Evolutionary conservation across 352 stramenopile genomes (phyloP).

Genomic region (Phytopythium kandeliae): DNA sequence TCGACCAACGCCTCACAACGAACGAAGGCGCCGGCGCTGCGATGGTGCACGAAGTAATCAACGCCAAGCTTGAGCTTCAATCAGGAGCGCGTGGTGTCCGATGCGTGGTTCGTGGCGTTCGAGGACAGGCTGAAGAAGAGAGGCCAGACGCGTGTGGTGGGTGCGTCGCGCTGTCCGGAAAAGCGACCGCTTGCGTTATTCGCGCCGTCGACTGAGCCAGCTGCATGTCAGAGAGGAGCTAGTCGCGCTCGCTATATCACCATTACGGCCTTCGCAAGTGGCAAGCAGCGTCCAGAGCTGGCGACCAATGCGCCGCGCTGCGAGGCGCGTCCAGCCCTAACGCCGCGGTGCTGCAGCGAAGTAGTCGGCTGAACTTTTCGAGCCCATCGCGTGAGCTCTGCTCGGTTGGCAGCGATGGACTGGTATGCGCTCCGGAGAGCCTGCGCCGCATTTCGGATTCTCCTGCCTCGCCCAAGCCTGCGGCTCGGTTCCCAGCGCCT

Average conservation of each 20-base stretch:
- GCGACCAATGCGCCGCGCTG: neutral
- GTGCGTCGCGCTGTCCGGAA: neutral
- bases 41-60: too few species aligned
- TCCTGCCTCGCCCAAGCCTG: neutral
- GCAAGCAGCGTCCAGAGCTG: neutral
- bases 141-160: neutral
- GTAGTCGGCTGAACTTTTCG: neutral
- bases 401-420: neutral
- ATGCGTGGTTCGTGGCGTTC: neutral
- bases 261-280: neutral
- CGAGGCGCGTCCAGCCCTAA: too few species aligned
- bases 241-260: slow-evolving; percentile 2
- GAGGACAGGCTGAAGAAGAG: neutral
- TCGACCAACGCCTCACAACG: too few species aligned
- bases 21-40: too few species aligned
- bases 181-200: neutral
- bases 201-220: neutral
- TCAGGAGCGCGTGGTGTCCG: too few species aligned
- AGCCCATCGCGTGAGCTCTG: slow-evolving; percentile 1
- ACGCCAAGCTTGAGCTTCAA: too few species aligned
- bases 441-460: slow-evolving; percentile 2
- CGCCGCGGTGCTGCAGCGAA: neutral
- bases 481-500: too few species aligned
- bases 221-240: too few species aligned
- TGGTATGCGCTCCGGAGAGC: too few species aligned